phyloP scores from a whole-genome alignment of 2,329 filamentous ascomycete genomes.

The Botrytis aclada region DNA sequence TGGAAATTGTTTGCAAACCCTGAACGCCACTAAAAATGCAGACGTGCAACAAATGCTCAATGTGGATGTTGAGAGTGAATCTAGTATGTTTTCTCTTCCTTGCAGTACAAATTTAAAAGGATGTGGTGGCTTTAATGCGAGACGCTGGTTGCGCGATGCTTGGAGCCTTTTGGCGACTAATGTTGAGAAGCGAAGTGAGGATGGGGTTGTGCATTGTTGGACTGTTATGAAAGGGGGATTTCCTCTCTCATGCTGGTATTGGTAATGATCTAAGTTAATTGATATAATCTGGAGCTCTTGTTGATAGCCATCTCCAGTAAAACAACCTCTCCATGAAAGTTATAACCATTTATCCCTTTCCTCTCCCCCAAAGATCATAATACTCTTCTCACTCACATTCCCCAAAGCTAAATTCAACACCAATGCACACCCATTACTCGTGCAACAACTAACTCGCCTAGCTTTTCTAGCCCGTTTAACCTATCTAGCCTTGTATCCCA shows the following conservation, averaged over 20 bases:
- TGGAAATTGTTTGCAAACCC: background rate
- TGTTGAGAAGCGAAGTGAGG: background rate
- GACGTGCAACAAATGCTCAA: constrained; percentile 13
- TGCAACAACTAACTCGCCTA: background rate
- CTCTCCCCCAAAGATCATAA: background rate
- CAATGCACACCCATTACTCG: constrained; percentile 4
- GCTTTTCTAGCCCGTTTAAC: background rate
- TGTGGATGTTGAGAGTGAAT: background rate
- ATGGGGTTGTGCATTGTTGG: background rate
- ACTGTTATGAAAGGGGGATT: background rate
- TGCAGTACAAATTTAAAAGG: background rate
- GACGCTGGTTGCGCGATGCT: background rate
- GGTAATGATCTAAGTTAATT: too few species aligned
- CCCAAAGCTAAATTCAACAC: background rate
- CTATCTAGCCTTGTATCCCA: background rate
- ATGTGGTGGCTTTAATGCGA: background rate
- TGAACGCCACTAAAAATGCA: constrained; percentile 14
- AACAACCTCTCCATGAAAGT: background rate
- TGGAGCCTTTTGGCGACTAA: background rate
- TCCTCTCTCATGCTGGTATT: too few species aligned
- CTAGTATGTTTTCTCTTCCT: background rate
- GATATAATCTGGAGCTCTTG: too few species aligned
- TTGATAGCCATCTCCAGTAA: background rate
- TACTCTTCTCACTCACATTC: background rate
- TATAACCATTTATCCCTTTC: background rate